These are phyloP conservation scores for Stenogyne calaminthoides DNA, from an alignment of 305 asterid species.

Conservation along the genomic window DNA sequence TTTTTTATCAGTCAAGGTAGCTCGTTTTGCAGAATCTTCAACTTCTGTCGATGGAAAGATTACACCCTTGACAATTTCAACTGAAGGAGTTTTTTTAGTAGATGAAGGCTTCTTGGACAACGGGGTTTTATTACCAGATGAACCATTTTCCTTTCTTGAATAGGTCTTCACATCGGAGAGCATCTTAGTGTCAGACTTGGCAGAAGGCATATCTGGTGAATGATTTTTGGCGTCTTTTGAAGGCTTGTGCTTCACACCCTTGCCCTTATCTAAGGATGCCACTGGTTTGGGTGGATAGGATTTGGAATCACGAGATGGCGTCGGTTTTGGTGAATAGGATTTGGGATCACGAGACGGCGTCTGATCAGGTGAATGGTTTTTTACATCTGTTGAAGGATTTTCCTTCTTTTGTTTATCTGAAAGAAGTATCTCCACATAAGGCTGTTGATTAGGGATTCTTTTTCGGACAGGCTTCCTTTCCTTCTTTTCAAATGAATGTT, in stretches of 20 bases:
- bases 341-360: constrained; percentile 32
- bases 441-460: constrained; percentile 37
- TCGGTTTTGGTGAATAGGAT: constrained; percentile 28
- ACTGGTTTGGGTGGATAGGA: constrained; percentile 23
- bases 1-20: constrained; percentile 30
- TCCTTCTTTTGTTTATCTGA: constrained; percentile 32
- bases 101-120: constrained; percentile 1
- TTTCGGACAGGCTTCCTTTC: constrained; percentile 46
- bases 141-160: constrained; percentile 25
- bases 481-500: constrained; percentile 48
- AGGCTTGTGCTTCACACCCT: constrained; percentile 26
- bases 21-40: constrained; percentile 39
- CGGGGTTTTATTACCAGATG: constrained; percentile 35
- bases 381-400: constrained; percentile 16
- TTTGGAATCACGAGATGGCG: constrained; percentile 30
- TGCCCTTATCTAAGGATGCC: constrained; percentile 27
- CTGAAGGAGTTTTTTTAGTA: constrained; percentile 32
- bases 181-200: not conserved
- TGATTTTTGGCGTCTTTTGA: constrained; percentile 16
- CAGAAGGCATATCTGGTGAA: constrained; percentile 31
- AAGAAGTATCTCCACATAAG: constrained; percentile 31
- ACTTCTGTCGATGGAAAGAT: constrained; percentile 41
- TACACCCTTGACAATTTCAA: constrained; percentile 61
- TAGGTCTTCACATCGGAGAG: constrained; percentile 22
- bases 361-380: constrained; percentile 13